Base-by-base conservation (phyloP, 176 grass and related monocot genomes). In the Hyparrhenia diplandra region DNA sequence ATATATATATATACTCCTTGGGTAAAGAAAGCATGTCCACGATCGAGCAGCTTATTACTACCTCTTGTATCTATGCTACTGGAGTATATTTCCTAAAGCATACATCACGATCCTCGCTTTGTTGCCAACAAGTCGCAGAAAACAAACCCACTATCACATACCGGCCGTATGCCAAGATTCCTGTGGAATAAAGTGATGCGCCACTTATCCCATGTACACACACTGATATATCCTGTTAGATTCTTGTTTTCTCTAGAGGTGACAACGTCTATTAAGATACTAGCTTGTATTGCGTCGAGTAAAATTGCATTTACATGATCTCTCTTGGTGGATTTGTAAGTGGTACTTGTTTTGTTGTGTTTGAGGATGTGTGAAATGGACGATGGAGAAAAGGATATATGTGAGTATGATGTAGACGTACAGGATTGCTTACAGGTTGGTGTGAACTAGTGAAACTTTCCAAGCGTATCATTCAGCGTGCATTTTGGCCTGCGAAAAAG, bases 401-500 rank as follows among this genome's bases (percentile, higher is more conserved):
- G 52, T 27, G 40, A 20, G 34, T n/a, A n/a, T n/a, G n/a, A n/a
- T n/a, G n/a, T n/a, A n/a, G n/a, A n/a, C n/a, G n/a, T n/a, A n/a
- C n/a, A n/a, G n/a, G n/a, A n/a, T n/a, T n/a, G n/a, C n/a, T n/a
- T 77, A 57, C 18, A 41, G 69, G 67, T n/a, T 57, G 60, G 17
- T 68, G 63, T 76, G 73, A 45, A 60, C 49, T 32, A 39, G 65
- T 67, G 45, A 31, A 71, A 23, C 88, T 78, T 89, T 82, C 24
- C 32, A 30, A 73, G n/a, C 66, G 49, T 85, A 86, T 90, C 88
- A 90, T 89, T 78, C 73, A 89, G 88, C 83, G 88, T 89, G 88
- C 88, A 13, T 27, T 28, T 25, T 62, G 78, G 73, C 67, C 18
- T 30, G 67, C 55, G 57, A 82, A 40, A 82, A 89, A 82, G 73